These are phyloP conservation scores for Pichia deserticola DNA, from an alignment of 805 yeast genomes.

Conservation along the genomic window DNA sequence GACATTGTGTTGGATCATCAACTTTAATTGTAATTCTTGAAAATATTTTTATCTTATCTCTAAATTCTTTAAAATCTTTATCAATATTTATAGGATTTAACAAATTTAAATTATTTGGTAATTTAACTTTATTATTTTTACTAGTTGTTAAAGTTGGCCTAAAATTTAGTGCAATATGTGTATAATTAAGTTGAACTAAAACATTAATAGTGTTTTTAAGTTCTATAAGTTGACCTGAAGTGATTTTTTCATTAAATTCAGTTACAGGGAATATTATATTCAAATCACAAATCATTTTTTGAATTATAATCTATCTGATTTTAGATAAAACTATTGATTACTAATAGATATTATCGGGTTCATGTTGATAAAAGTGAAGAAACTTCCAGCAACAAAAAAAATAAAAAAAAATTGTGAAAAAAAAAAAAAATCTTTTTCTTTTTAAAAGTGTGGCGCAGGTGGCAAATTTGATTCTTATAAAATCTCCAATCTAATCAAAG, in stretches of 20 bases:
- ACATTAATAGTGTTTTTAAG: slow-evolving; percentile 46
- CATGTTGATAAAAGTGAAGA: too few species aligned
- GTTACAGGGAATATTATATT: slow-evolving; percentile 68
- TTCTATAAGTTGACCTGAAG: slow-evolving; percentile 33
- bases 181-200: slow-evolving; percentile 57
- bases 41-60: slow-evolving; percentile 39
- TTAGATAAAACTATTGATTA: too few species aligned
- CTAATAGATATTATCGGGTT: too few species aligned
- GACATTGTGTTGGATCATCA: slow-evolving; percentile 72
- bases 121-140: slow-evolving; percentile 42
- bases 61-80: slow-evolving; percentile 28
- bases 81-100: slow-evolving; percentile 36
- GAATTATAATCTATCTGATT: too few species aligned
- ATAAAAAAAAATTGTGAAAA: too few species aligned
- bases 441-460: too few species aligned
- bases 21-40: slow-evolving; percentile 70
- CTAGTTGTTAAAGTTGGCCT: slow-evolving; percentile 11
- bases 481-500: too few species aligned
- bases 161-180: slow-evolving; percentile 71
- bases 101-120: slow-evolving; percentile 39
- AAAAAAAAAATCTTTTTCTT: too few species aligned
- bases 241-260: slow-evolving; percentile 37
- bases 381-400: too few species aligned
- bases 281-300: slow-evolving; percentile 49
- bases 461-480: too few species aligned